phyloP scores from a whole-genome alignment of 352 stramenopile species.

The Phytophthora brassicae region DNA sequence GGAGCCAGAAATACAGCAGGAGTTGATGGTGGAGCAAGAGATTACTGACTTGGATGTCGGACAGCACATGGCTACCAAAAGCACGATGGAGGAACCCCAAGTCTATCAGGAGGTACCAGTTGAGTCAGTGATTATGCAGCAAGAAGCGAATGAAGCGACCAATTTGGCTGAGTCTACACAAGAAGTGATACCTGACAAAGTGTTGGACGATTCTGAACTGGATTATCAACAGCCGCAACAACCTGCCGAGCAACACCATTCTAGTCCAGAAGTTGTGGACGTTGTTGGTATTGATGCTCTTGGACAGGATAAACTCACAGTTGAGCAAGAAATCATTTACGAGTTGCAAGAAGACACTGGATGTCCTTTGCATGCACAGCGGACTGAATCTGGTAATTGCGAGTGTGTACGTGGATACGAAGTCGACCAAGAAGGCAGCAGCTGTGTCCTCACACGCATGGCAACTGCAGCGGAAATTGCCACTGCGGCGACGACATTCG shows the following conservation, averaged over 20 bases:
- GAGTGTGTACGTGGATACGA: conserved; percentile 49
- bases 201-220: not conserved
- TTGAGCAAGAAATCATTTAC: conserved; percentile 6
- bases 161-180: not conserved
- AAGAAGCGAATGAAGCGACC: not conserved
- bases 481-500: conserved; percentile 12
- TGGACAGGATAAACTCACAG: not conserved
- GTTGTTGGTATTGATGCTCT: not conserved
- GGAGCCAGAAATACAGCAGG: not conserved
- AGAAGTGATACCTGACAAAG: not conserved
- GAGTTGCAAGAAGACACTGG: not conserved
- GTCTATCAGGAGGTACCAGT: not conserved
- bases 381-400: conserved; percentile 36
- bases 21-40: not conserved
- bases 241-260: not conserved
- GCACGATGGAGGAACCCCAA: not conserved
- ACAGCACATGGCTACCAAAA: not conserved
- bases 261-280: not conserved
- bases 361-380: conserved; percentile 43
- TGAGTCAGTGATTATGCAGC: not conserved
- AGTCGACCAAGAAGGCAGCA: conserved; percentile 22
- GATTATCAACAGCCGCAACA: not conserved
- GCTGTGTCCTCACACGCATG: conserved; percentile 38
- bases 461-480: conserved; percentile 14
- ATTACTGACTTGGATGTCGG: not conserved